These are phyloP conservation scores for Spatholobus suberectus DNA, from an alignment of 306 rosid genomes.

Conservation along the genomic window DNA sequence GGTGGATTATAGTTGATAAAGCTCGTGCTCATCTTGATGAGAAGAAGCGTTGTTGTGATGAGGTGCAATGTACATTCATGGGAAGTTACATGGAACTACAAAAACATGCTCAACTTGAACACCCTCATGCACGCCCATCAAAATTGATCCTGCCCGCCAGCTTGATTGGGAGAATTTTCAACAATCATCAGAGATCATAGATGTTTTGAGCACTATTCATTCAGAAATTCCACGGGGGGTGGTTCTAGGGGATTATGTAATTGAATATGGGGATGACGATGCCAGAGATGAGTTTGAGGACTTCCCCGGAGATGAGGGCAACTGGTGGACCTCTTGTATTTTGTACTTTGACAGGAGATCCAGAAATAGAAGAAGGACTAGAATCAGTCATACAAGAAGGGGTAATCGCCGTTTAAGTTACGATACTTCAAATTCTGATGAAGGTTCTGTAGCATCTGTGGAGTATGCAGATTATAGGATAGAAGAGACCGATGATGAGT, in stretches of 20 bases:
- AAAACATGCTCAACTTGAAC: constrained; percentile 80
- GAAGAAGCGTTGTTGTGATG: constrained; percentile 90
- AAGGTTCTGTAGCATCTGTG: constrained; percentile 78
- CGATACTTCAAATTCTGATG: constrained; percentile 83
- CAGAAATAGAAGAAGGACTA: constrained; percentile 84
- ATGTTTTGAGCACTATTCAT: constrained; percentile 95
- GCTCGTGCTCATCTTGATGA: constrained; percentile 77
- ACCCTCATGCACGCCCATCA: constrained; percentile 91
- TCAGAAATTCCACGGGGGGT: constrained; percentile 92
- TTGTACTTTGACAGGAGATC: constrained; percentile 88
- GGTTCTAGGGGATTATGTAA: constrained; percentile 93
- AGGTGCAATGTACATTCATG: constrained; percentile 66
- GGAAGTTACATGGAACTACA: constrained; percentile 85
- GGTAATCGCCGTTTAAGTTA: constrained; percentile 72
- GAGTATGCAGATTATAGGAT: constrained; percentile 70
- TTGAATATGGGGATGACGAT: constrained; percentile 92
- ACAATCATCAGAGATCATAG: constrained; percentile 94
- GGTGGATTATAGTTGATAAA: constrained; percentile 77
- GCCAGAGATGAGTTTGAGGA: constrained; percentile 86
- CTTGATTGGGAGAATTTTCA: constrained; percentile 99
- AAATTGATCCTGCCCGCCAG: constrained; percentile 90
- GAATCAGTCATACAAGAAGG: constrained; percentile 72
- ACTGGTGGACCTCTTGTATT: constrained; percentile 99
- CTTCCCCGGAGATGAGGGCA: constrained; percentile 83
- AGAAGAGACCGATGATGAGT: constrained; percentile 82